phyloP scores from a whole-genome alignment of 1,284 basidiomycete species.

The Microbotryomycetes sp. region DNA sequence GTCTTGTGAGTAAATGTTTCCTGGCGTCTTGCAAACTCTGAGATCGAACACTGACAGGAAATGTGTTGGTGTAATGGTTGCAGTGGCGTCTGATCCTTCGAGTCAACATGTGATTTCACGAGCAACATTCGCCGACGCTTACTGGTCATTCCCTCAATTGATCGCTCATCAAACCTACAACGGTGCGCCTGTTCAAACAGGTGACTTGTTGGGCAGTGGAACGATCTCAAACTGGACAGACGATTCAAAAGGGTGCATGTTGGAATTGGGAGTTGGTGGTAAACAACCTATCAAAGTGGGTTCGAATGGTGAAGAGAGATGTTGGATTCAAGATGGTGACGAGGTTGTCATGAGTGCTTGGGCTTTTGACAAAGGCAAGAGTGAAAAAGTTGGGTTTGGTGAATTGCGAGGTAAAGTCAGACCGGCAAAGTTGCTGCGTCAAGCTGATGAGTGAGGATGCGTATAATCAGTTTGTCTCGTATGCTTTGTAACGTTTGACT shows the following conservation, averaged over 20 bases:
- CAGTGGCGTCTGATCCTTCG: slow-evolving; percentile 3
- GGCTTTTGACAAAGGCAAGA: not conserved
- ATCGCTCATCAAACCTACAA: slow-evolving; percentile 35
- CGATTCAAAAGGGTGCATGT: slow-evolving; percentile 7
- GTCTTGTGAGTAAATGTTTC: not conserved
- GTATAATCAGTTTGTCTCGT: no score
- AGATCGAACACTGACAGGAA: not conserved
- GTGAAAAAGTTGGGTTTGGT: slow-evolving; percentile 10
- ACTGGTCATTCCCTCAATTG: slow-evolving; percentile 27
- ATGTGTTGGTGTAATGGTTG: not conserved
- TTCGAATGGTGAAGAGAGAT: not conserved
- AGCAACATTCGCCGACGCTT: slow-evolving; percentile 6
- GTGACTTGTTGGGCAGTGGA: slow-evolving; percentile 36
- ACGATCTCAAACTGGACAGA: slow-evolving; percentile 27
- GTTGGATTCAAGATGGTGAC: slow-evolving; percentile 15
- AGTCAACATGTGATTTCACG: not conserved
- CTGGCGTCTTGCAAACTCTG: not conserved
- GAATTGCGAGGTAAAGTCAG: slow-evolving; percentile 6
- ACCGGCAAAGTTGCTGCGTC: not conserved
- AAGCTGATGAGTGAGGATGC: not conserved
- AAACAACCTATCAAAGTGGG: slow-evolving; percentile 6
- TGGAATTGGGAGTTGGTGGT: slow-evolving; percentile 5
- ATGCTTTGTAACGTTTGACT: no score
- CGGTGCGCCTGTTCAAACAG: slow-evolving; percentile 32
- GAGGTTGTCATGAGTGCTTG: slow-evolving; percentile 8